Conservation (phyloP, 2,329 filamentous ascomycete genomes). For the Diaporthe sp. region DNA sequence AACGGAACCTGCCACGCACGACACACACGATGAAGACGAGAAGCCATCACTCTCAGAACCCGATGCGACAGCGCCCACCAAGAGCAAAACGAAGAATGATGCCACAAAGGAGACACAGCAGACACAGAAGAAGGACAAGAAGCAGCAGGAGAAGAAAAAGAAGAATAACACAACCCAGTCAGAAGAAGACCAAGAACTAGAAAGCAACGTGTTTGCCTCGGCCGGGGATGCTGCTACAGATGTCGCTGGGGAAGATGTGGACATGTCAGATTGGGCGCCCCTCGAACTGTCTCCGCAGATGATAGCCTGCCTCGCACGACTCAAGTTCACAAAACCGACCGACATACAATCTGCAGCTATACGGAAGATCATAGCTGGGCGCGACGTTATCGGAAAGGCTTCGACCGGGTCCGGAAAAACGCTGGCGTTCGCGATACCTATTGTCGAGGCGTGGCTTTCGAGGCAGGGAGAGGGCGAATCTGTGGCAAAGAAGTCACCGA, state of each 20-base stretch:
- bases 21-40: constrained; percentile 41
- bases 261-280: constrained; percentile 83
- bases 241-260: constrained; percentile 69
- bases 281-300: constrained; percentile 80
- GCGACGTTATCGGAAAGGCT: constrained; percentile 95
- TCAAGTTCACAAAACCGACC: constrained; percentile 86
- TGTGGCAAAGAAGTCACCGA: constrained; percentile 62
- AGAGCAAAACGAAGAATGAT: constrained; percentile 38
- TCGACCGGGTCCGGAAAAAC: constrained; percentile 98
- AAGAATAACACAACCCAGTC: constrained; percentile 32
- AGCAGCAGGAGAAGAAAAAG: constrained; percentile 45
- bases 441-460: constrained; percentile 83
- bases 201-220: constrained; percentile 66
- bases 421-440: constrained; percentile 92
- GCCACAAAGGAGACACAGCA: constrained; percentile 42
- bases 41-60: constrained; percentile 34
- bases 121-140: constrained; percentile 47
- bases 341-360: constrained; percentile 85
- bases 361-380: constrained; percentile 83
- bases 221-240: constrained; percentile 63
- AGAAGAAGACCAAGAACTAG: constrained; percentile 50
- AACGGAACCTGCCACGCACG: constrained; percentile 37
- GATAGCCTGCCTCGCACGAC: constrained; percentile 79
- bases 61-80: constrained; percentile 33
- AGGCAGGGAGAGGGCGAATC: constrained; percentile 53